Percentiles rank a stretch among this genome's conserved stretches.
Conservation (phyloP, 345 rosid genomes). For the Cochlearia excelsa region DNA sequence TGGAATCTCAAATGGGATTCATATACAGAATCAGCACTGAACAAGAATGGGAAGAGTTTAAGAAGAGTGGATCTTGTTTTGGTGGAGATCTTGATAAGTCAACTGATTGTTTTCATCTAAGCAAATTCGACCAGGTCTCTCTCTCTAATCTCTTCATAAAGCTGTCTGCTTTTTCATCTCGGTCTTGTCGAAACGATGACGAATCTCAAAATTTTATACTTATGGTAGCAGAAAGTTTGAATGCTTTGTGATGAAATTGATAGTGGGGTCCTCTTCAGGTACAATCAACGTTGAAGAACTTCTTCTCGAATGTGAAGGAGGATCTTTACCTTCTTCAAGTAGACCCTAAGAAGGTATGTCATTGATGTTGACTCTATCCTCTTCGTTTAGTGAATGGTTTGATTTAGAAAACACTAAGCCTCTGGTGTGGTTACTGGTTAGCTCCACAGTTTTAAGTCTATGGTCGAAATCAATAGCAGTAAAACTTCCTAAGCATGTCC, state of each 20-base stretch:
- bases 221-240: not conserved
- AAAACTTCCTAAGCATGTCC: too few relatives aligned
- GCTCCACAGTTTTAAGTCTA: not conserved
- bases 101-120: slow-evolving; percentile 77
- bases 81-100: slow-evolving; percentile 76
- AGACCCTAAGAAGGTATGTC: slow-evolving; percentile 68
- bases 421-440: slow-evolving; percentile 9
- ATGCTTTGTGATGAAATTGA: not conserved
- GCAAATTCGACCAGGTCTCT: slow-evolving; percentile 72
- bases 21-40: slow-evolving; percentile 77
- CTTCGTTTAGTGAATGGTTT: slow-evolving; percentile 16
- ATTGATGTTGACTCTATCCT: not conserved
- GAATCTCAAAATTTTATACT: not conserved
- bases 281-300: slow-evolving; percentile 62
- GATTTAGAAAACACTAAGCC: not conserved
- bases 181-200: not conserved
- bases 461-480: too few relatives aligned
- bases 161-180: slow-evolving; percentile 10
- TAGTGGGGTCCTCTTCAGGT: slow-evolving; percentile 43
- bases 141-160: slow-evolving; percentile 6
- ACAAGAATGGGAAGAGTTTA: slow-evolving; percentile 62
- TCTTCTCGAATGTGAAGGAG: slow-evolving; percentile 51
- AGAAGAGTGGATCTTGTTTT: slow-evolving; percentile 56
- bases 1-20: not conserved
- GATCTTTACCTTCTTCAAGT: slow-evolving; percentile 81